Evolutionary conservation across 352 stramenopile genomes (phyloP), one percentile per base, ranked within the genome.

Genomic region (Globisporangium perplexum): DNA sequence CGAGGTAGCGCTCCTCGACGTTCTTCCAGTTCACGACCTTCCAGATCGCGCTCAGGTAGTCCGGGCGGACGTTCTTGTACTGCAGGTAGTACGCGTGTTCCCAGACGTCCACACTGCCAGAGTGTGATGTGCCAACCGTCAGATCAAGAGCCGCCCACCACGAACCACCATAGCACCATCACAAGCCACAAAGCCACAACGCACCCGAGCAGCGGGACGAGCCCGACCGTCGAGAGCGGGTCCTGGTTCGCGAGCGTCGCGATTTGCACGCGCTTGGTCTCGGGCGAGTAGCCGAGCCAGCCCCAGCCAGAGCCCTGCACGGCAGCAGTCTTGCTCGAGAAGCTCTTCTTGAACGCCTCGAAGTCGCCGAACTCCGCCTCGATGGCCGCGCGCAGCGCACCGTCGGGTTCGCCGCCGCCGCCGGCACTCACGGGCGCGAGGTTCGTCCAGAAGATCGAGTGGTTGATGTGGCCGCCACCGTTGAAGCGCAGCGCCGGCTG

Each of bases 401-500:
- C 90, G 14, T 83, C 65, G 23, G 88, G 86, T 53, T 93, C 80
- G 35, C 82, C 86, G 39, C 86, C 87, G 36, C 88, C 90, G 46
- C 82, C 84, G 49, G 90, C 57, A 41, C 56, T 74, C n/a, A 68
- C 64, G 4, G 88, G 86, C 26, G 86, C 80, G 44, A 98, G 68
- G 74, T 98, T 98, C 61, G 98, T 96, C 97, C 97, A 99, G 75
- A 99, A 99, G 60, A 99, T 93, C 53, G 93, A 97, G 74, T 99
- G 97, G 72, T 99, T 99, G 26, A 99, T 71, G 71, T 99, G 96
- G 55, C 96, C 96, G 15, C 96, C 97, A 20, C 96, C 96, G 75
- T 99, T 99, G 74, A 99, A 99, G 65, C 97, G 96, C 47, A 99
- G 77, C 36, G 93, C 94, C 15, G 73, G 75, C 60, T 98, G 86